Evolutionary conservation across 2,329 filamentous ascomycete genomes (phyloP), one percentile per base, ranked within the genome.

Genomic region (Botryotinia globosa): DNA sequence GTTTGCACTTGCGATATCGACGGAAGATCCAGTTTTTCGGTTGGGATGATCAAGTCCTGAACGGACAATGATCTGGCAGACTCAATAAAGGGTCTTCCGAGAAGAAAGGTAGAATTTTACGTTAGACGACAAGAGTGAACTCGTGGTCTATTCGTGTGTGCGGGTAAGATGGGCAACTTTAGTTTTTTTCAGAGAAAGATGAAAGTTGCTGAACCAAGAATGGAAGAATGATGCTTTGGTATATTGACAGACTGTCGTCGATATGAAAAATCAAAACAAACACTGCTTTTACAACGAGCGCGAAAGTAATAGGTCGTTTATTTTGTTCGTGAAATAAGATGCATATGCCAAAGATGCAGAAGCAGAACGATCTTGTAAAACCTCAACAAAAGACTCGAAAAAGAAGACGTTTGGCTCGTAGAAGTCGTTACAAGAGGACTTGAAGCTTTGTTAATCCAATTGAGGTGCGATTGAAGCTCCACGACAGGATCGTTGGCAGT

Each of bases 1-100:
- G 90, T 89, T 84, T 93, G 91, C 85, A 92, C 89, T 86, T 93
- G 90, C 81, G 92, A 92, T 82, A 94, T 92, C 85, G 92, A 92
- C 85, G 93, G 92, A 83, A 94, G 90, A 92, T 94, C 93, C 93
- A 97, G 93, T 87, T 94, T 96, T 91, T 89, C 93, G 92, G 90
- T 91, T 85, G 89, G 73, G 74, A 64, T 61, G 75, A 72, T 78
- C 74, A 77, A 76, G 78, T 79, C 79, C 79, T 73, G 69, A 71
- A 70, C 76, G 78, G 78, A 81, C 78, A 77, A 74, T 76, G 75
- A 73, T 74, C 59, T 63, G 75, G 73, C 73, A 74, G 72, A 76
- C 77, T 78, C 77, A 75, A 74, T 71, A 75, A 75, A 75, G 76
- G 48, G 76, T 74, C 65, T 73, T 76, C 75, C 72, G 73, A 34